Evolutionary conservation across 345 rosid species (phyloP).

Genomic region (Moricandia arvensis): DNA sequence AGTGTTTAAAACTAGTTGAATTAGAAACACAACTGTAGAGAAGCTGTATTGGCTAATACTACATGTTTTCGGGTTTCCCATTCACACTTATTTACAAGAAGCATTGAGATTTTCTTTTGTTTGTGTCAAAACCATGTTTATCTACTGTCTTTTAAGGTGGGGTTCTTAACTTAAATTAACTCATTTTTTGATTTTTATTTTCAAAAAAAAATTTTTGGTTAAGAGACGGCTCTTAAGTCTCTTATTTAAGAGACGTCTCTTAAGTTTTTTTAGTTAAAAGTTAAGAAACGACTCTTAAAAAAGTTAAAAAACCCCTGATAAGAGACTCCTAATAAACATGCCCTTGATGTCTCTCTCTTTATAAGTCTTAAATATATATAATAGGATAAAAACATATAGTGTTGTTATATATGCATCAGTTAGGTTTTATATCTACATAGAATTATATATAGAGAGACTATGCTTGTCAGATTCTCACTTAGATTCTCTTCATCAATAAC

Average conservation of each 20-base stretch:
- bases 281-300: too few species aligned
- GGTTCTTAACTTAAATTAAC: too few species aligned
- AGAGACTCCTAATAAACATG: too few species aligned
- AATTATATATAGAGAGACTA: conserved; percentile 1
- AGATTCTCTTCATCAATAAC: conserved; percentile 28
- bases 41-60: neutral
- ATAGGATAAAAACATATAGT: neutral
- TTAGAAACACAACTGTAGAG: neutral
- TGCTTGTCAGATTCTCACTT: conserved; percentile 29
- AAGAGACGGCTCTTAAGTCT: too few species aligned
- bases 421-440: neutral
- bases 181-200: too few species aligned
- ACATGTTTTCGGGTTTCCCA: neutral
- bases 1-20: neutral
- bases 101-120: neutral
- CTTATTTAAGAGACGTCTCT: too few species aligned
- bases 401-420: neutral
- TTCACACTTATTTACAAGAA: conserved; percentile 3
- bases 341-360: too few species aligned
- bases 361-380: neutral
- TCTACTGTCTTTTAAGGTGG: conserved; percentile 19
- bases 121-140: conserved; percentile 13
- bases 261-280: too few species aligned
- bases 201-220: too few species aligned
- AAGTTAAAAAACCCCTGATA: too few species aligned